Conservation (phyloP, 1,139 yeast species). For the Yamadazyma sp. region DNA sequence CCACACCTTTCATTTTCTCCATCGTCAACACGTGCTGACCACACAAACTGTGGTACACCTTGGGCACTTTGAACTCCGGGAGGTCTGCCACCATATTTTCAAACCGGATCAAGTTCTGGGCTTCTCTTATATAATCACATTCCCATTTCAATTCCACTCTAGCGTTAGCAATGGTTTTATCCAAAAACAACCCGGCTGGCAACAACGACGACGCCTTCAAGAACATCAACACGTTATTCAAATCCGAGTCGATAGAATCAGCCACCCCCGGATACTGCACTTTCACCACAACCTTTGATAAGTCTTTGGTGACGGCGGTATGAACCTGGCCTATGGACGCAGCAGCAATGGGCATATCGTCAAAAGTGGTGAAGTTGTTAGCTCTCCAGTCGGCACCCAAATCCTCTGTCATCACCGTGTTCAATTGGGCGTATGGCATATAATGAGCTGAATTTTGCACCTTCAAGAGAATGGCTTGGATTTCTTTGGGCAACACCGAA, state of each 20-base stretch:
- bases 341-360: constrained; percentile 92
- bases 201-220: constrained; percentile 82
- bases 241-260: constrained; percentile 87
- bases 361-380: constrained; percentile 66
- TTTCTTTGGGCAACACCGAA: constrained; percentile 77
- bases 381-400: constrained; percentile 80
- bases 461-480: constrained; percentile 74
- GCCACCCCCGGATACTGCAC: constrained; percentile 99
- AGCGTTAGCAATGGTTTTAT: constrained; percentile 90
- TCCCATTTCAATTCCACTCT: constrained; percentile 95
- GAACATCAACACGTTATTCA: constrained; percentile 77
- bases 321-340: constrained; percentile 98
- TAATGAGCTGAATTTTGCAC: constrained; percentile 95
- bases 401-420: constrained; percentile 68
- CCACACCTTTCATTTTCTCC: constrained; percentile 84
- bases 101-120: constrained; percentile 72
- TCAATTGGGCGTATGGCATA: constrained; percentile 92
- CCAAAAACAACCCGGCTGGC: constrained; percentile 91
- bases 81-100: constrained; percentile 62
- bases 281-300: constrained; percentile 86
- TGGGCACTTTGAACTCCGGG: constrained; percentile 75
- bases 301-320: constrained; percentile 65
- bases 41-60: constrained; percentile 72
- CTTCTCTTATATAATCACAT: constrained; percentile 92
- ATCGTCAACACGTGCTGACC: constrained; percentile 86